Conservation (phyloP, 2,329 filamentous ascomycete species). For the Exophiala phaeomuriformis region DNA sequence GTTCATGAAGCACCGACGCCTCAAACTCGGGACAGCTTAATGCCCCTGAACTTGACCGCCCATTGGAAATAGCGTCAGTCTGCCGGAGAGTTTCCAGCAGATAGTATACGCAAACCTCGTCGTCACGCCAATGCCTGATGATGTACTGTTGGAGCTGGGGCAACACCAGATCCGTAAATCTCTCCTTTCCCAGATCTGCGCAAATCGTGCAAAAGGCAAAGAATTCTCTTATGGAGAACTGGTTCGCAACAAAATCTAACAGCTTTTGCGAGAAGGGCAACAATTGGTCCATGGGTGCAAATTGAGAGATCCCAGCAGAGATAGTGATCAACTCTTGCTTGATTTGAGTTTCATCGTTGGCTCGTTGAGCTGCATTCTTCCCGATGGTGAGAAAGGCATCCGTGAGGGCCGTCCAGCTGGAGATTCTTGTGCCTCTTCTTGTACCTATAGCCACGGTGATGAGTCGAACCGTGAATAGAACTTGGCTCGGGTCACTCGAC, state of each 20-base stretch:
- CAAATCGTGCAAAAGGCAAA: conserved; percentile 79
- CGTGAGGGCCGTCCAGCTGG: conserved; percentile 62
- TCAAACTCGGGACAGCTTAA: conserved; percentile 11
- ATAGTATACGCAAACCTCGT: conserved; percentile 52
- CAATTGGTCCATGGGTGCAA: conserved; percentile 70
- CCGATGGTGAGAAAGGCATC: conserved; percentile 46
- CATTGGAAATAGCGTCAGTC: background rate
- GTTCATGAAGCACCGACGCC: conserved; percentile 4
- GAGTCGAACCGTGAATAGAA: conserved; percentile 49
- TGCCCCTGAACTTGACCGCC: background rate
- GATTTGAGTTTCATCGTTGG: conserved; percentile 7
- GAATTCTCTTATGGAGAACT: conserved; percentile 64
- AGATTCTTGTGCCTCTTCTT: conserved; percentile 69
- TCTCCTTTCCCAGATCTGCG: conserved; percentile 61
- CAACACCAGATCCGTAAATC: conserved; percentile 72
- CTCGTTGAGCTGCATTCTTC: conserved; percentile 34
- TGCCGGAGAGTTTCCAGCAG: conserved; percentile 17
- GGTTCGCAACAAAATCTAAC: conserved; percentile 56
- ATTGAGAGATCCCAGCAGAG: conserved; percentile 61
- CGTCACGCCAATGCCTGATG: conserved; percentile 59
- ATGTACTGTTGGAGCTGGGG: conserved; percentile 82
- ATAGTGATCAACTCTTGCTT: conserved; percentile 39
- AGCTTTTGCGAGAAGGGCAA: conserved; percentile 63
- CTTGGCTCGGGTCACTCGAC: conserved; percentile 30
- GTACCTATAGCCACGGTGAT: conserved; percentile 67